Percentiles rank a stretch among this genome's conserved stretches.
Conservation (phyloP, 2,329 filamentous ascomycete genomes). For the Ascochyta koolunga region DNA sequence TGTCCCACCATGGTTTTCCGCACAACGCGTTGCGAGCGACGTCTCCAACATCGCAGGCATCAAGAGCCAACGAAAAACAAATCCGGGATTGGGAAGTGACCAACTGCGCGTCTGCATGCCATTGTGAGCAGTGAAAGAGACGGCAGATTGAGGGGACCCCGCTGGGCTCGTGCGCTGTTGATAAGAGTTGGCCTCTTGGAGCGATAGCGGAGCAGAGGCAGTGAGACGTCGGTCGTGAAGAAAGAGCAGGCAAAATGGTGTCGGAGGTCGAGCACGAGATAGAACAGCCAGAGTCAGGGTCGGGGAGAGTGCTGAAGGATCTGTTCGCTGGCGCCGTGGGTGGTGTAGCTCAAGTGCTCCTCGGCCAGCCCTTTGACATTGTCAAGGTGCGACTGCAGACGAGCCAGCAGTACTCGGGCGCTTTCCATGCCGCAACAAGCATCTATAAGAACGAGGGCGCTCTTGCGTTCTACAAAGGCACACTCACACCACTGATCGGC, state of each 20-base stretch:
- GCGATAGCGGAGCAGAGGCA: slow-evolving; percentile 1
- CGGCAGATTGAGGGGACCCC: background rate
- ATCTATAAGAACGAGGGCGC: slow-evolving; percentile 90
- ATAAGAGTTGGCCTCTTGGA: slow-evolving; percentile 7
- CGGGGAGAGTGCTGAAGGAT: slow-evolving; percentile 73
- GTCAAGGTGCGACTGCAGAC: slow-evolving; percentile 98
- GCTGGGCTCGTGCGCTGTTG: slow-evolving; percentile 1
- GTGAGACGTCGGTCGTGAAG: background rate
- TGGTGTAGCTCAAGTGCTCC: slow-evolving; percentile 89
- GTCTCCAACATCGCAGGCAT: background rate
- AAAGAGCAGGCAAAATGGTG: slow-evolving; percentile 11
- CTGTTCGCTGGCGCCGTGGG: slow-evolving; percentile 88
- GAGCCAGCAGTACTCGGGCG: slow-evolving; percentile 77
- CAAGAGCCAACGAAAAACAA: no score
- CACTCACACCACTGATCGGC: slow-evolving; percentile 89
- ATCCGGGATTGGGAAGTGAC: background rate
- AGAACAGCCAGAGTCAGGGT: slow-evolving; percentile 41
- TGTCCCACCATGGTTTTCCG: slow-evolving; percentile 3
- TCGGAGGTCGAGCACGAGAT: slow-evolving; percentile 48
- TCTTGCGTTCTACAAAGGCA: slow-evolving; percentile 96
- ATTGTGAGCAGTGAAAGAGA: background rate
- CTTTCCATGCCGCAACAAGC: slow-evolving; percentile 77
- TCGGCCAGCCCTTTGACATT: slow-evolving; percentile 71
- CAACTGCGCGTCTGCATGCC: background rate
- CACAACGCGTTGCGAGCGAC: background rate